phyloP scores from a whole-genome alignment of 495 filamentous ascomycete genomes.

The Hapsidospora chrysogenum region DNA sequence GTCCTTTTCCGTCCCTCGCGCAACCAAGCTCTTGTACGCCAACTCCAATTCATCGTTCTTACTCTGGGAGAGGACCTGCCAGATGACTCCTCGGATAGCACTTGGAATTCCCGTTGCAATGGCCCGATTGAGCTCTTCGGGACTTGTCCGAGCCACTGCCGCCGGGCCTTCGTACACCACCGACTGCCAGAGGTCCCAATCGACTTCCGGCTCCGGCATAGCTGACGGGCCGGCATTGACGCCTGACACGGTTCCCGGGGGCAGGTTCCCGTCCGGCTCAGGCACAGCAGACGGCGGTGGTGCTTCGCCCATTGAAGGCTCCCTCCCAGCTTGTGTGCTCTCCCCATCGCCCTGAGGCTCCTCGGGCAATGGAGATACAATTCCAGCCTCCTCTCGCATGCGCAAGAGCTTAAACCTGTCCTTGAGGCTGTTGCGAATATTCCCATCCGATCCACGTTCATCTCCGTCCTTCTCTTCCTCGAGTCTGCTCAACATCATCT shows the following conservation, averaged over 20 bases:
- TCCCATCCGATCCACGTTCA: slow-evolving; percentile 24
- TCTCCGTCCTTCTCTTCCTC: slow-evolving; percentile 47
- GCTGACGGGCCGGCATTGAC: slow-evolving; percentile 53
- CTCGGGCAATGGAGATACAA: slow-evolving; percentile 28
- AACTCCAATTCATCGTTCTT: slow-evolving; percentile 78
- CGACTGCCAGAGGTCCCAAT: slow-evolving; percentile 96
- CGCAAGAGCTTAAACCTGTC: slow-evolving; percentile 76
- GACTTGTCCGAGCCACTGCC: slow-evolving; percentile 66
- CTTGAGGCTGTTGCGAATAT: slow-evolving; percentile 51
- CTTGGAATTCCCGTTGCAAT: slow-evolving; percentile 89
- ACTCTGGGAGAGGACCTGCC: slow-evolving; percentile 92
- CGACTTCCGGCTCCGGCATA: slow-evolving; percentile 50
- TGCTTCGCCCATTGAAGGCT: neutral
- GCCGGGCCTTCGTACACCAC: slow-evolving; percentile 87
- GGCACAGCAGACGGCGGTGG: slow-evolving; percentile 29
- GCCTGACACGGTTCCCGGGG: slow-evolving; percentile 71
- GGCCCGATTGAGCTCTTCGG: slow-evolving; percentile 74
- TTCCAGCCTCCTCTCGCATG: slow-evolving; percentile 60
- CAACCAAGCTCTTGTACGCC: slow-evolving; percentile 71
- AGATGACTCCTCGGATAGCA: slow-evolving; percentile 89
- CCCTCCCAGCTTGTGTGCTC: slow-evolving; percentile 10
- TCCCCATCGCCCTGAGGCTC: slow-evolving; percentile 34
- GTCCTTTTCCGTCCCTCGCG: slow-evolving; percentile 65
- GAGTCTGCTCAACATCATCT: slow-evolving; percentile 52
- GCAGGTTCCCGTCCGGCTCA: slow-evolving; percentile 37